Evolutionary conservation across 2,329 filamentous ascomycete species (phyloP), one percentile per base, ranked within the genome.

Genomic region (Hirsutella minnesotensis): DNA sequence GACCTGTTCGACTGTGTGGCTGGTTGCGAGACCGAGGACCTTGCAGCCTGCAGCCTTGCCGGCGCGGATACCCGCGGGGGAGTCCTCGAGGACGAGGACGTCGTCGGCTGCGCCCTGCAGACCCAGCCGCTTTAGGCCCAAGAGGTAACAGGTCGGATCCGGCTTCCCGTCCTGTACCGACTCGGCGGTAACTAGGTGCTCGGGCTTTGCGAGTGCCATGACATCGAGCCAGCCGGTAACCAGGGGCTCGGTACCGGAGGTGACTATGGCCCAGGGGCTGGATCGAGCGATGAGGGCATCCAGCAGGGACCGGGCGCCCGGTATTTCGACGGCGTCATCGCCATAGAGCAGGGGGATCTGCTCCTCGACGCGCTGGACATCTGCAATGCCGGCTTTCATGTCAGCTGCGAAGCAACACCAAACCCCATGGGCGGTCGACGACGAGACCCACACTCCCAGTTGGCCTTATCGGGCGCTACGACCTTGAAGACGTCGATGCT

Each of bases 41-140:
- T 76, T 81, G 67, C 84, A 95, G 2, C 87, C 88, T 9, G 89
- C 89, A 1, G 77, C 85, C 64, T 89, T 94, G 39, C 88, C 89
- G 22, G 88, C 79, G 49, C 67, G 72, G 56, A 95, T 86, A 5
- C 89, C 89, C 8, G 87, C 86, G 5, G 89, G 88, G 44, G 86
- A 86, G 65, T 95, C 89, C 65, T 95, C 89, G 31, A 95, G 66
- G 39, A 95, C 89, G 43, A 95, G 68, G 36, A 90, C 64, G 27
- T 66, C 63, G 42, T 63, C 71, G 22, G 65, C 62, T 13, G 58
- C 56, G 29, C 66, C 68, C 18, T 69, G 58, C 18, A 79, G 60
- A 1, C 69, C 70, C 15, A 89, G 70, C 48, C 72, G 72, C 51
- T 75, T 67, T 38, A 77, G 75, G 15, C 83, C 85, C 41, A 88